These are phyloP conservation scores for Populus pruinosa DNA, from an alignment of 345 rosid genomes.

Conservation along the genomic window DNA sequence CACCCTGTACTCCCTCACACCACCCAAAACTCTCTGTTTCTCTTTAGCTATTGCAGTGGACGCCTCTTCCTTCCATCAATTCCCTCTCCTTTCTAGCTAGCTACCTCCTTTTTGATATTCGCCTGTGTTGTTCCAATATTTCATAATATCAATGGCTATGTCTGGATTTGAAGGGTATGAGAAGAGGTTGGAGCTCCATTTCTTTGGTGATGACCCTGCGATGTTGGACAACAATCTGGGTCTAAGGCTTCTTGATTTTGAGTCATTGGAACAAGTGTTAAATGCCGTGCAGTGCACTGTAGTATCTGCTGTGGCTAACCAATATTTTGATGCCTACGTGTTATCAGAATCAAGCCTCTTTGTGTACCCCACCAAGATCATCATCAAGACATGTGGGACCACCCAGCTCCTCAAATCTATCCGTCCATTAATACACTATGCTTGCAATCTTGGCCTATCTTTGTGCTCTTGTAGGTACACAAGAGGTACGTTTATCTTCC, in stretches of 20 bases:
- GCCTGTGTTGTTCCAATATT: not conserved
- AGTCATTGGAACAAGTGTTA: slow-evolving; percentile 56
- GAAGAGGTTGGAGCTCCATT: slow-evolving; percentile 90
- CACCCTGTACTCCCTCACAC: slow-evolving; percentile 28
- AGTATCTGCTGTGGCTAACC: slow-evolving; percentile 88
- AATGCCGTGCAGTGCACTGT: slow-evolving; percentile 89
- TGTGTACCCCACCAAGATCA: slow-evolving; percentile 87
- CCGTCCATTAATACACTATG: slow-evolving; percentile 66
- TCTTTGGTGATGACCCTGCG: slow-evolving; percentile 48
- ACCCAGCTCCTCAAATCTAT: slow-evolving; percentile 90
- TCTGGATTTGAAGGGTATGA: slow-evolving; percentile 99
- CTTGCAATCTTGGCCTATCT: slow-evolving; percentile 56
- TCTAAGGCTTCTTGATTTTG: slow-evolving; percentile 69
- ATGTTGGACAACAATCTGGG: slow-evolving; percentile 39
- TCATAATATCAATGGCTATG: slow-evolving; percentile 53
- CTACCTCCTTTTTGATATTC: not conserved
- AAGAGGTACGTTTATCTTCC: slow-evolving; percentile 91
- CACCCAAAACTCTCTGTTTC: not conserved
- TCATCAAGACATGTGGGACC: slow-evolving; percentile 98
- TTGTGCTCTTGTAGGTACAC: slow-evolving; percentile 70
- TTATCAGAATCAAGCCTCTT: slow-evolving; percentile 94
- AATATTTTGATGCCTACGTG: slow-evolving; percentile 79
- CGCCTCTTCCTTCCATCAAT: not conserved
- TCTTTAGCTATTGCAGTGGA: not conserved
- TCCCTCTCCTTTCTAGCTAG: not conserved